Percentiles rank a stretch among this genome's conserved stretches.
These are phyloP conservation scores for Mortierella hygrophila DNA, from an alignment of 192 early-diverging fungal genomes.

Conservation along the genomic window DNA sequence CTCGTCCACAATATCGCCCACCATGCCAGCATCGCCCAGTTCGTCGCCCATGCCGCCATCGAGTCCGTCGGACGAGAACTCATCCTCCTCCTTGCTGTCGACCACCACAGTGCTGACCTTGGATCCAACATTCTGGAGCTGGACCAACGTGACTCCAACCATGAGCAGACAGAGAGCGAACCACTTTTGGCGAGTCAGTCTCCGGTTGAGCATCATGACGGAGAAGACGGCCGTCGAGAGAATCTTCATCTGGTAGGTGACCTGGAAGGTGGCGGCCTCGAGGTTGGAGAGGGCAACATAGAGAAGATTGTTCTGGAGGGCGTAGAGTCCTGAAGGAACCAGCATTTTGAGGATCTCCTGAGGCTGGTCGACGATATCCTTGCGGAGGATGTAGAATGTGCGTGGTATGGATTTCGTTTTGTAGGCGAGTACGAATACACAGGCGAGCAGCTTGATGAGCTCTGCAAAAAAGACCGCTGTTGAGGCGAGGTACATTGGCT, in stretches of 20 bases:
- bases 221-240: slow-evolving; percentile 91
- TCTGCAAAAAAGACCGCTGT: slow-evolving; percentile 95
- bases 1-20: slow-evolving; percentile 1
- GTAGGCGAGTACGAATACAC: slow-evolving; percentile 61
- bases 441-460: slow-evolving; percentile 81
- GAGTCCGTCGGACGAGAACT: slow-evolving; percentile 27
- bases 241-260: slow-evolving; percentile 94
- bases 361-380: slow-evolving; percentile 72
- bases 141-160: slow-evolving; percentile 85
- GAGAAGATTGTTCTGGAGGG: slow-evolving; percentile 90
- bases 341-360: slow-evolving; percentile 80
- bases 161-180: slow-evolving; percentile 80
- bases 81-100: slow-evolving; percentile 41
- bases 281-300: slow-evolving; percentile 83
- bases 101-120: background rate
- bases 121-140: slow-evolving; percentile 68
- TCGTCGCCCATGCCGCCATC: slow-evolving; percentile 19
- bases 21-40: background rate
- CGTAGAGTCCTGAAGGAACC: slow-evolving; percentile 84
- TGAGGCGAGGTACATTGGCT: slow-evolving; percentile 85
- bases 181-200: slow-evolving; percentile 77
- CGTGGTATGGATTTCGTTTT: slow-evolving; percentile 57
- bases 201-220: slow-evolving; percentile 77
- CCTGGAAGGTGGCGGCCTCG: slow-evolving; percentile 91
- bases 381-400: slow-evolving; percentile 57